These are phyloP conservation scores for Camellia oleifera DNA, from an alignment of 179 eudicot genomes.

Conservation along the genomic window DNA sequence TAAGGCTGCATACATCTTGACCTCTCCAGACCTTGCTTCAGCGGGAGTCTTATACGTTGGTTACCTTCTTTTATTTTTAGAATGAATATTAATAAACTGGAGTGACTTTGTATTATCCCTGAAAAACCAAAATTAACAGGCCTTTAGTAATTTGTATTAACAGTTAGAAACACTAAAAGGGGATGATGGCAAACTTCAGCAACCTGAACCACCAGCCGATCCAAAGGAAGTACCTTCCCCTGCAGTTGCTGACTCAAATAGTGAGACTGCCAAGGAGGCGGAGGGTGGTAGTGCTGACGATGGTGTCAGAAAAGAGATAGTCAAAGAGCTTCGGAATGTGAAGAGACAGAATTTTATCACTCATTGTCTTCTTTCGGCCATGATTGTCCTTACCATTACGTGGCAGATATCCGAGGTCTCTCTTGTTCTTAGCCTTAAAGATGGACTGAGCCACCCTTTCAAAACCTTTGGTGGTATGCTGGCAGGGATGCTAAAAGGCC, in stretches of 20 bases:
- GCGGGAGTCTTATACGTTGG: no score
- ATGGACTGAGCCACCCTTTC: slow-evolving; percentile 54
- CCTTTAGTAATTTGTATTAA: background rate
- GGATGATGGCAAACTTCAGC: slow-evolving; percentile 27
- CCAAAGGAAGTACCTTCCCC: slow-evolving; percentile 18
- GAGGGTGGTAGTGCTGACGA: slow-evolving; percentile 1
- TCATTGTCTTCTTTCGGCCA: slow-evolving; percentile 60
- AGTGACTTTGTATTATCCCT: background rate
- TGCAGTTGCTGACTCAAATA: slow-evolving; percentile 5
- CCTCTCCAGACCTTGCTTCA: no score
- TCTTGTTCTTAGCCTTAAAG: slow-evolving; percentile 48
- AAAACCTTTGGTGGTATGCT: slow-evolving; percentile 43
- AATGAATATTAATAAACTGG: background rate
- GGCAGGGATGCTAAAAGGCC: slow-evolving; percentile 35
- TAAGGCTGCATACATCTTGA: no score
- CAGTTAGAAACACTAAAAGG: slow-evolving; percentile 52
- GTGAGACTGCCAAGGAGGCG: slow-evolving; percentile 7
- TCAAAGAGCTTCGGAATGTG: slow-evolving; percentile 51
- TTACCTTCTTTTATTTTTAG: background rate
- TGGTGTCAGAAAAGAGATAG: slow-evolving; percentile 32
- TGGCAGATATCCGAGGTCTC: slow-evolving; percentile 83
- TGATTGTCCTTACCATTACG: slow-evolving; percentile 55
- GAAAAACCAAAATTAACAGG: background rate
- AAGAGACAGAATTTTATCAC: slow-evolving; percentile 70
- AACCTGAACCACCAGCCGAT: slow-evolving; percentile 25